Conservation (phyloP, 1,284 basidiomycete species). For the Cryptococcus deneoformans region DNA sequence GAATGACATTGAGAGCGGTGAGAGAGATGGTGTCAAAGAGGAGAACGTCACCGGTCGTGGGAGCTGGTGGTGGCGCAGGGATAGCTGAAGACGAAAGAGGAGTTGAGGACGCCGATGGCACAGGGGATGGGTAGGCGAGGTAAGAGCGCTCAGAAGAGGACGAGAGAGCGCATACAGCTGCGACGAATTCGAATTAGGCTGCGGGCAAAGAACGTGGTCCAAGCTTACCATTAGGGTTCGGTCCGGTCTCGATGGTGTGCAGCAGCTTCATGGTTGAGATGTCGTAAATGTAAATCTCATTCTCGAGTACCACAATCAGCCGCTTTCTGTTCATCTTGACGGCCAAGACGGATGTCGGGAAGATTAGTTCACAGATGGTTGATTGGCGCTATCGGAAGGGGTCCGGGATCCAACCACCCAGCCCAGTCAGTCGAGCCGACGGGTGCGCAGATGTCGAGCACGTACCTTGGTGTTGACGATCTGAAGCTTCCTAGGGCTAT, state of each 20-base stretch:
- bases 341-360: conserved; percentile 91
- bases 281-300: conserved; percentile 98
- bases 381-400: conserved; percentile 71
- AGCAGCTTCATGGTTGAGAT: conserved; percentile 97
- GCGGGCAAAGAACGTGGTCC: background rate
- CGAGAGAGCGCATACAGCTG: conserved; percentile 91
- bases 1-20: conserved; percentile 90
- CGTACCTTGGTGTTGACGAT: conserved; percentile 97
- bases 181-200: background rate
- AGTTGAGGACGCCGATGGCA: conserved; percentile 70
- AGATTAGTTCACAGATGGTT: conserved; percentile 97
- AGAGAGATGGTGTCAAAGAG: conserved; percentile 90
- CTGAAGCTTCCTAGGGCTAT: conserved; percentile 86
- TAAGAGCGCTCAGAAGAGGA: conserved; percentile 95
- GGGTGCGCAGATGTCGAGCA: background rate
- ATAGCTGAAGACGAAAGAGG: conserved; percentile 53
- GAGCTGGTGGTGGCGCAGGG: conserved; percentile 44
- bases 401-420: background rate
- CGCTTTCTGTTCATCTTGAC: conserved; percentile 97
- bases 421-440: background rate
- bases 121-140: conserved; percentile 88
- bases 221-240: conserved; percentile 77
- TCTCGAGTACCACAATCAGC: conserved; percentile 90
- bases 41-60: conserved; percentile 79
- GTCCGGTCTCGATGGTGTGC: conserved; percentile 95